Percentiles rank a stretch among this genome's conserved stretches.
Conservation (phyloP, 176 grass and related monocot species). For the Bonia amplexicaulis region DNA sequence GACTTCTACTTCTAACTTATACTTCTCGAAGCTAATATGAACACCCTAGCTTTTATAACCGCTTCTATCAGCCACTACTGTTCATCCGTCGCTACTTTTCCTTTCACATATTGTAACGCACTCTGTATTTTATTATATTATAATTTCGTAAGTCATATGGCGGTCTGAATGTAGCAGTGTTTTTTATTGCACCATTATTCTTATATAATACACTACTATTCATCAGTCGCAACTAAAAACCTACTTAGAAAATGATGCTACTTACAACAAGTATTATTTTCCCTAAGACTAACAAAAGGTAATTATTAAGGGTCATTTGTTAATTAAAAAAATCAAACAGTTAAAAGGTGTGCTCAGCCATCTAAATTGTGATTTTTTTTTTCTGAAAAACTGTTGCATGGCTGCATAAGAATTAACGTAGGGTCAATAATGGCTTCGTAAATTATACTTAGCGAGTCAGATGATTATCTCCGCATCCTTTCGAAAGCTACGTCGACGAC, state of each 20-base stretch:
- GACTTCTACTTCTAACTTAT: too few species aligned
- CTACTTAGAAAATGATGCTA: neutral
- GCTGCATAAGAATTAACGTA: neutral
- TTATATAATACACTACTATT: too few species aligned
- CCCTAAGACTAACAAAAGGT: neutral
- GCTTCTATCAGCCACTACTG: too few species aligned
- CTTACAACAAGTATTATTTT: neutral
- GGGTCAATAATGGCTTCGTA: slow-evolving; percentile 30
- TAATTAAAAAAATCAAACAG: neutral
- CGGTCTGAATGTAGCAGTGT: too few species aligned
- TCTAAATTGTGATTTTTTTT: neutral
- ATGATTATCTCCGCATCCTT: neutral
- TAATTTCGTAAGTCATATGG: too few species aligned
- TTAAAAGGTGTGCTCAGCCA: neutral
- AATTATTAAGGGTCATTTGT: neutral
- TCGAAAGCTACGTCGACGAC: neutral
- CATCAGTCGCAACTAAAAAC: neutral
- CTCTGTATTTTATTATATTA: too few species aligned
- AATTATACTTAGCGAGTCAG: neutral
- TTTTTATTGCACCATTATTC: too few species aligned
- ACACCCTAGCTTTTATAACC: too few species aligned
- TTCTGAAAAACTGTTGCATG: neutral
- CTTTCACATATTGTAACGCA: too few species aligned
- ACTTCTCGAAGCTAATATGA: too few species aligned
- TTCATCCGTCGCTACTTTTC: too few species aligned